Evolutionary conservation across 2,329 filamentous ascomycete species (phyloP).

Genomic region (Aureobasidium vineae): DNA sequence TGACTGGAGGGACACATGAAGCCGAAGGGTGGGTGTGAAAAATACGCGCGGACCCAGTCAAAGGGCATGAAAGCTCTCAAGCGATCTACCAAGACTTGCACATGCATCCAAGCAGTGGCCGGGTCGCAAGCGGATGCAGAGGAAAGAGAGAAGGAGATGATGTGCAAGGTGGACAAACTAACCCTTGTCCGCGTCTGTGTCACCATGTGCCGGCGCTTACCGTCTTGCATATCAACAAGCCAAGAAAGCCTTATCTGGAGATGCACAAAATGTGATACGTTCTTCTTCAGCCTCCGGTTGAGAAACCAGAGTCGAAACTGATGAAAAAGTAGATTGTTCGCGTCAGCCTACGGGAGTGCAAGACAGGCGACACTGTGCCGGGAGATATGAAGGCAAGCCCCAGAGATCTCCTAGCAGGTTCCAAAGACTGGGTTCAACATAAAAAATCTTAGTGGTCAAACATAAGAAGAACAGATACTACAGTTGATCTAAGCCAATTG

Average conservation of each 20-base stretch:
- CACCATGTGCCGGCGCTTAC: slow-evolving; percentile 9
- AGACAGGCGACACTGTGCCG: slow-evolving; percentile 20
- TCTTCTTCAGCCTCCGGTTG: slow-evolving; percentile 14
- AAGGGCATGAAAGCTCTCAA: not conserved
- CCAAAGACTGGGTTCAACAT: slow-evolving; percentile 17
- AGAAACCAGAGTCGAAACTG: slow-evolving; percentile 9
- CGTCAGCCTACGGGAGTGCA: slow-evolving; percentile 21
- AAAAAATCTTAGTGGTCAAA: slow-evolving; percentile 18
- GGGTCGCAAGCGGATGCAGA: not conserved
- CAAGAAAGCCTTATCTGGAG: not conserved
- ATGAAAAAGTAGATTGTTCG: slow-evolving; percentile 17
- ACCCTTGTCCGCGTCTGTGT: not conserved
- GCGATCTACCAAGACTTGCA: not conserved
- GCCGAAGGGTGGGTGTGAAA: not conserved
- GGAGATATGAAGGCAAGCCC: not conserved
- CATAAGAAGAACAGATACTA: slow-evolving; percentile 24
- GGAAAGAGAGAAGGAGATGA: not conserved
- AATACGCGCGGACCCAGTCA: not conserved
- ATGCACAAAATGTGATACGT: slow-evolving; percentile 7
- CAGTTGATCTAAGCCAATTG: slow-evolving; percentile 7
- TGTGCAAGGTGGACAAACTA: not conserved
- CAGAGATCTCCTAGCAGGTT: slow-evolving; percentile 10
- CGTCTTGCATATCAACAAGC: not conserved
- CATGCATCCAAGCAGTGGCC: not conserved
- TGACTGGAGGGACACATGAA: not conserved